Evolutionary conservation across 805 yeast genomes (phyloP), one percentile per base, ranked within the genome.

Genomic region (Kockiozyma suomiensis): DNA sequence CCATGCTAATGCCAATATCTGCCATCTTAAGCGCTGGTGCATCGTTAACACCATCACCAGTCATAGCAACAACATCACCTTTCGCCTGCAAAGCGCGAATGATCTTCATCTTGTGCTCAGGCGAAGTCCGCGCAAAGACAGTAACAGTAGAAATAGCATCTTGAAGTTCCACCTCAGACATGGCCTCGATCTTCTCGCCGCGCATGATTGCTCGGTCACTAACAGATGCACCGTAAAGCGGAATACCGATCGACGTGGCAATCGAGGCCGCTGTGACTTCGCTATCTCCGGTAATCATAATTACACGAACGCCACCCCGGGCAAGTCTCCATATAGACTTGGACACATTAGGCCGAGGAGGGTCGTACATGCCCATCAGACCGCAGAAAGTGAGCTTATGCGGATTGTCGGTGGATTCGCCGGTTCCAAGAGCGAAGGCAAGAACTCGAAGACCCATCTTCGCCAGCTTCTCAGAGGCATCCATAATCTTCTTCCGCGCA

Each of bases 1-100:
- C 79, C 81, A 92, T 91, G 13, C 96, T 86, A 68, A 93, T 90
- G 70, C 98, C 98, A 68, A 92, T 92, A 75, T 92, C 97, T 1
- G 98, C 97, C 68, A 92, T 80, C 72, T 93, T 92, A 68, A 93
- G 80, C 4, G 98, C 97, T n/a, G 98, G 98, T 0, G 98, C 98
- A 78, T 92, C 98, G 73, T 92, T 92, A 13, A 93, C 97, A 76
- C 98, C 98, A 75, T 92, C 98, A 68, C 99, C 99, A n/a, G 98
- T 92, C 97, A 93, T 92, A 25, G 97, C 99, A 54, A 93, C 98
- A 64, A 93, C 85, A 73, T 93, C 96, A 53, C 97, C 97, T 72
- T 96, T 82, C 91, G 94, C 82, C 73, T 92, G 96, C 65, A 92
- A 79, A 0, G 97, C 97, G 70, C 88, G 84, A 35, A 92, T 96